Evolutionary conservation across 2,329 filamentous ascomycete genomes (phyloP), one percentile per base, ranked within the genome.

Genomic region (Venturiaceae sp.): DNA sequence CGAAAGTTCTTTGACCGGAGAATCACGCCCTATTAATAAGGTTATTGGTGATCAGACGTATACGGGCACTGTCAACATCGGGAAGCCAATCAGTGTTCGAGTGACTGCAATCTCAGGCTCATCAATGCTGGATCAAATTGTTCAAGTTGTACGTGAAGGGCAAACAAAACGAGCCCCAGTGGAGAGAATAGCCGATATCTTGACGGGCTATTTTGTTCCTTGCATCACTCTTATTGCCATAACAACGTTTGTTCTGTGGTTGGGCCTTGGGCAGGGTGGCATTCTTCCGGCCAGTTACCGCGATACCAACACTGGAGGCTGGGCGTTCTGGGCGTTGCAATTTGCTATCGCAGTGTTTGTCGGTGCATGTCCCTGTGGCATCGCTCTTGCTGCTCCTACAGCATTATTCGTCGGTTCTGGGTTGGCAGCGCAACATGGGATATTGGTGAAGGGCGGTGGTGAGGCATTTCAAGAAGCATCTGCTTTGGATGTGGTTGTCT

Each of bases 341-440:
- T 94, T 92, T 77, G 87, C 90, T 16, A 92, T 95, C 64, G 83
- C 90, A 6, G 89, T 94, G 9, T 92, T 94, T 64, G 88, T 95
- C 34, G 86, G 94, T 32, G 89, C 90, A 2, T 95, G 90, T 67
- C 90, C 90, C 2, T 95, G 90, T 66, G 90, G 90, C 1, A 79
- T 95, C 14, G 90, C 86, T 1, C 82, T 95, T 8, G 90, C 90
- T n/a, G 89, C 89, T 0, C 90, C 90, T 1, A 95, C 90, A 0
- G 90, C 90, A 8, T 67, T 94, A 36, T 92, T 92, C 63, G 89
- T 94, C 9, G 90, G 88, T 2, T 85, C 87, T 36, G 89, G 89
- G 1, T 74, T 94, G n/a, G 90, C 90, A 2, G 90, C 90, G 7
- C 85, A 86, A 68, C 75, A 88, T 65, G 90, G 90, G 1, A 90